phyloP scores from a whole-genome alignment of 2,329 filamentous ascomycete species.

The Stachybotrys chartarum region DNA sequence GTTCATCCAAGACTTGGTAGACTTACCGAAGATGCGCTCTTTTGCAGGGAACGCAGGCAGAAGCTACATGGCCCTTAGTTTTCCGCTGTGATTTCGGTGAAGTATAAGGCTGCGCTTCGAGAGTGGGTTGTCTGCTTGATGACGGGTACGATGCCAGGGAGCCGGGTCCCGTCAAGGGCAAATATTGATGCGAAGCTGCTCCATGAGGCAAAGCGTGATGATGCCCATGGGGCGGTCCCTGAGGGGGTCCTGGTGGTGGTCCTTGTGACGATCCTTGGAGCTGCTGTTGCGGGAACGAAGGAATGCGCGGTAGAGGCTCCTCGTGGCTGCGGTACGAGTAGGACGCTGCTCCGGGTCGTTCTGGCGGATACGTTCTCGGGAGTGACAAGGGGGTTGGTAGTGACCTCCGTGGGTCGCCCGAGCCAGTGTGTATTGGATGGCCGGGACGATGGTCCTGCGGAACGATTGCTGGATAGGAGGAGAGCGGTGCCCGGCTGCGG shows the following conservation, averaged over 20 bases:
- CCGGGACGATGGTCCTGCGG: constrained; percentile 44
- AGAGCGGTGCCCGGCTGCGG: constrained; percentile 37
- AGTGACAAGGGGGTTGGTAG: constrained; percentile 14
- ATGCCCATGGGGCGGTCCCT: neutral
- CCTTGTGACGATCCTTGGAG: neutral
- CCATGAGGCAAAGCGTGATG: neutral
- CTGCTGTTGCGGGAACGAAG: constrained; percentile 14
- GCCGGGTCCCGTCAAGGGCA: constrained; percentile 10
- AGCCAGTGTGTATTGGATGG: constrained; percentile 17
- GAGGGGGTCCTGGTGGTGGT: neutral
- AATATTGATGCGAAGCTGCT: constrained; percentile 14
- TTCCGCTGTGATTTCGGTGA: constrained; percentile 58
- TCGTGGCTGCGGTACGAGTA: constrained; percentile 19
- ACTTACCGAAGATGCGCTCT: constrained; percentile 67
- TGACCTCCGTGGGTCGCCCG: constrained; percentile 12
- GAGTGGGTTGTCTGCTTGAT: constrained; percentile 24
- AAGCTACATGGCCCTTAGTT: constrained; percentile 75
- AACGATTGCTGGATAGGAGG: constrained; percentile 36
- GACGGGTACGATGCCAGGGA: constrained; percentile 12
- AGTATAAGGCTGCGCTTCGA: constrained; percentile 39
- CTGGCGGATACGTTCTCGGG: constrained; percentile 20
- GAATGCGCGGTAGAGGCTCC: constrained; percentile 13
- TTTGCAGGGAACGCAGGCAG: constrained; percentile 80
- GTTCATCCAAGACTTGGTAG: neutral
- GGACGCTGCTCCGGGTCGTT: constrained; percentile 11